A percentile compares a stretch with the other conserved stretches of the same genome.
Conservation (phyloP, 148 eudicot genomes). For the Rhododendron griersonianum region DNA sequence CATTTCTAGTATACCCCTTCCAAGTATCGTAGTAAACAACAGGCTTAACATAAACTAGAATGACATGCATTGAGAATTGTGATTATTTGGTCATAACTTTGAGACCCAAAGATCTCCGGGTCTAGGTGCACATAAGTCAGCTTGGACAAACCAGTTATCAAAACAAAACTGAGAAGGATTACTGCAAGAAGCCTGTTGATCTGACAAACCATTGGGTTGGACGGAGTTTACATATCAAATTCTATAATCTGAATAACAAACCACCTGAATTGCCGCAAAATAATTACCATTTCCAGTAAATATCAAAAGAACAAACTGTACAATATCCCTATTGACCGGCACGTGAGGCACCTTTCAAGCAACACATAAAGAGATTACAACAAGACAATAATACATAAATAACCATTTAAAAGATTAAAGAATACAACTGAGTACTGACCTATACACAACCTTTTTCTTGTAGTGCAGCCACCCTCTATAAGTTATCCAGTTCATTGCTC, state of each 20-base stretch:
- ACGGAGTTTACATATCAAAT: neutral
- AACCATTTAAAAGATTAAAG: neutral
- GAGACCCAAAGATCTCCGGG: neutral
- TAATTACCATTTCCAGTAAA: constrained; percentile 11
- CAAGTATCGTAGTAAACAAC: neutral
- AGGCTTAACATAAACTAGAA: neutral
- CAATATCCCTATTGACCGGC: constrained; percentile 23
- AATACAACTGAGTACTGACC: neutral
- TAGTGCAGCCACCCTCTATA: neutral
- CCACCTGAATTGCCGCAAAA: neutral
- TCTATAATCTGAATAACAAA: neutral
- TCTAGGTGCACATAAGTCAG: neutral
- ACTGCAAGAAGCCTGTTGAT: neutral
- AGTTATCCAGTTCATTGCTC: neutral
- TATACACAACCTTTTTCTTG: neutral
- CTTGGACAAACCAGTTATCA: no score
- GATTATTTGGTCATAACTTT: neutral
- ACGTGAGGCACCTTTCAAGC: constrained; percentile 10
- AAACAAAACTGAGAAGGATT: neutral
- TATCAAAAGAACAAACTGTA: constrained; percentile 19
- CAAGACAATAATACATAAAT: neutral
- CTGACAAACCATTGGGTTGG: neutral
- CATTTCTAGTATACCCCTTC: neutral
- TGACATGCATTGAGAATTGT: neutral
- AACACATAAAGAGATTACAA: neutral